Percentiles rank a stretch among this genome's conserved stretches.
Evolutionary conservation across 2,329 filamentous ascomycete species (phyloP).

Genomic region (Gliomastix tumulicola): DNA sequence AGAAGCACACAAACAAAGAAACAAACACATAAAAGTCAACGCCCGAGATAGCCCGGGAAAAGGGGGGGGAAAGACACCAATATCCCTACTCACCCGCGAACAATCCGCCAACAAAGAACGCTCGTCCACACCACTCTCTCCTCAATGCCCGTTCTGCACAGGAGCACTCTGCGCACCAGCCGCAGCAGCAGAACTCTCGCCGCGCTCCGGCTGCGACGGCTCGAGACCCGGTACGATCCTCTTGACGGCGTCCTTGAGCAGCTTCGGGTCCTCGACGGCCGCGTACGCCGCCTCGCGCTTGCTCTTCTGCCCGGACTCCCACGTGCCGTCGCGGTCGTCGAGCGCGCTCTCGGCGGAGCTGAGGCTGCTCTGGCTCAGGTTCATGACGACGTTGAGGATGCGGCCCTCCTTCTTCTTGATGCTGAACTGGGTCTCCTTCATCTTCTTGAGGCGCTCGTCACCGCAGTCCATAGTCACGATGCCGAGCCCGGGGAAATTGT

Average conservation of each 20-base stretch:
- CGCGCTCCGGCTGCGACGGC: no score
- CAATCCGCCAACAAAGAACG: no score
- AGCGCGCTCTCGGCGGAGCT: constrained; percentile 48
- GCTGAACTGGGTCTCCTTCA: constrained; percentile 72
- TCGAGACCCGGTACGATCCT: constrained; percentile 13
- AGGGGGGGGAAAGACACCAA: no score
- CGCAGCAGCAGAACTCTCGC: no score
- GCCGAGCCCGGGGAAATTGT: constrained; percentile 71
- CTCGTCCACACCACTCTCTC: no score
- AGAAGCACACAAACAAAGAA: no score
- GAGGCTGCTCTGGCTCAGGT: constrained; percentile 44
- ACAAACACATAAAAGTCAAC: no score
- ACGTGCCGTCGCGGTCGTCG: constrained; percentile 32
- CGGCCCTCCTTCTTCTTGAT: constrained; percentile 60
- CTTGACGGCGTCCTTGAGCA: constrained; percentile 29
- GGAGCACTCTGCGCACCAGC: no score
- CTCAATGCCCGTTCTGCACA: no score
- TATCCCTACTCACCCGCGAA: no score
- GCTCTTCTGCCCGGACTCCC: constrained; percentile 34
- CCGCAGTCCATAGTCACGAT: constrained; percentile 73
- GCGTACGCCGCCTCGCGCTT: constrained; percentile 46
- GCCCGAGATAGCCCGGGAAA: no score
- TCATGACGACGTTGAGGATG: constrained; percentile 47
- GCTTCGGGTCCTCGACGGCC: constrained; percentile 40
- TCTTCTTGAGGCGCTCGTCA: constrained; percentile 61